Evolutionary conservation across 2,329 filamentous ascomycete genomes (phyloP), one percentile per base, ranked within the genome.

Genomic region (Colletotrichum spaethianum): DNA sequence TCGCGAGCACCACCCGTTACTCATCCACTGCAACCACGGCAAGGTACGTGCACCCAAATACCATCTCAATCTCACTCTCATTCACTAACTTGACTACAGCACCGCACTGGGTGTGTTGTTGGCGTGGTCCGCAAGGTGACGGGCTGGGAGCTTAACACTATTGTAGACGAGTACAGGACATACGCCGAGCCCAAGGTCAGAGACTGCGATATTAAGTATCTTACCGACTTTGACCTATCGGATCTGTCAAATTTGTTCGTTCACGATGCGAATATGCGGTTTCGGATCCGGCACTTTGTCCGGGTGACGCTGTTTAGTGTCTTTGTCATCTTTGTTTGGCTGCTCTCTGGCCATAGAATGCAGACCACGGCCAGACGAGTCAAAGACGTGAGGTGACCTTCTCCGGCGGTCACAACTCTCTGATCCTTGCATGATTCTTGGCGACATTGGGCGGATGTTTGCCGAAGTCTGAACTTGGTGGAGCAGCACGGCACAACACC

Each of bases 1-100:
- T 78, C 88, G 88, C 60, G 82, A 86, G 42, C 94, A 97, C 74
- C 91, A 96, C 75, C 95, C 95, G 0, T 82, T 98, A 14, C 86
- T 98, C 48, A 89, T 98, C 57, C 95, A 98, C 81, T 98, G 95
- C 87, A 98, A 98, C 79, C 95, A 97, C 76, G 95, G 95, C 79
- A 96, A 92, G 83, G 90, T 91, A 82, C 74, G 83, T 53, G 20
- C 9, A 14, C 26, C 20, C 9, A 40, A 6, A 1, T 8, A 12
- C 14, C 1, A 3, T 40, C 4, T 8, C 6, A 33, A n/a, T n/a
- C n/a, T n/a, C 26, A 20, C 23, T 11, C 4, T 18, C 38, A 40
- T 26, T 9, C 44, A 42, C 72, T 75, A 38, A 77, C 61, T 18
- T 46, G 3, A 11, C 3, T 60, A 36, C 73, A 94, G 88, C 95